Evolutionary conservation across 306 rosid species (phyloP).

Genomic region (Gillenia trifoliata): DNA sequence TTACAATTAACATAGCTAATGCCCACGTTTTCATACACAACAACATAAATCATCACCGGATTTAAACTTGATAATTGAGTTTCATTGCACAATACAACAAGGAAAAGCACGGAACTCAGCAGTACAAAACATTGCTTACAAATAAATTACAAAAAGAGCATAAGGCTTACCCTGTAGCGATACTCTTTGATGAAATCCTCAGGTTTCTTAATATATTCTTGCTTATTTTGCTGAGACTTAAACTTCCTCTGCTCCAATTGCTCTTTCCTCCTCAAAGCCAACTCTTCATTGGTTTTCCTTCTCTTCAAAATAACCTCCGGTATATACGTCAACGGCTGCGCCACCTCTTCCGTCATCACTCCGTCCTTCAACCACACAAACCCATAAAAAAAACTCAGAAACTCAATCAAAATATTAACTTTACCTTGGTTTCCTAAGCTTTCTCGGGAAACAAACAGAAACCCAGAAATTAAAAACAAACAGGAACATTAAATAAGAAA

Average conservation of each 20-base stretch:
- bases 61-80: neutral
- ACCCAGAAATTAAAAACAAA: too few relatives aligned
- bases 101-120: neutral
- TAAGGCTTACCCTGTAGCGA: constrained; percentile 50
- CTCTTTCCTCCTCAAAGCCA: constrained; percentile 44
- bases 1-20: neutral
- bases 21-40: neutral
- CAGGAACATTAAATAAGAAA: too few relatives aligned
- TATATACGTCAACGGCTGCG: constrained; percentile 30
- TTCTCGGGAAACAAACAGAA: neutral
- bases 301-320: constrained; percentile 49
- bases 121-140: neutral
- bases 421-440: neutral
- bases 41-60: neutral
- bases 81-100: neutral
- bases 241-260: constrained; percentile 50
- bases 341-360: constrained; percentile 35
- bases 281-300: constrained; percentile 44
- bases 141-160: neutral
- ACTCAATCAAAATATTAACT: neutral
- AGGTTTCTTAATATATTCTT: constrained; percentile 59
- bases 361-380: constrained; percentile 8
- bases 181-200: constrained; percentile 68
- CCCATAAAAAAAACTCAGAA: neutral
- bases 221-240: constrained; percentile 28